Evolutionary conservation across 805 yeast species (phyloP).

Genomic region (Candida insectalens): DNA sequence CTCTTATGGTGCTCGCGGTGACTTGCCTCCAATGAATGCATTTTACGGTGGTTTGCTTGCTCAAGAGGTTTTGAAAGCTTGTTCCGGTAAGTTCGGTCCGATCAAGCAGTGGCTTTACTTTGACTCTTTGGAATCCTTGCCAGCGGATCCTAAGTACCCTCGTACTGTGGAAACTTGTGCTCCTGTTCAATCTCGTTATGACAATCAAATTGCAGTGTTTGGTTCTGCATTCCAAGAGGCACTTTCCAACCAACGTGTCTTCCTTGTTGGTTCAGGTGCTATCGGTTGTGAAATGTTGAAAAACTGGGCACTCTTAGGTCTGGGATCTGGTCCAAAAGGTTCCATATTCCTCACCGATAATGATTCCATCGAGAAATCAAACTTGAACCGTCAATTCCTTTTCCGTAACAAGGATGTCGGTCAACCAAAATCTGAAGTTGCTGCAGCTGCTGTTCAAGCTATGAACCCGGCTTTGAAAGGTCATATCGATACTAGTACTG

Average conservation of each 20-base stretch:
- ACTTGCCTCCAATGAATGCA: conserved; percentile 81
- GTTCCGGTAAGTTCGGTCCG: conserved; percentile 93
- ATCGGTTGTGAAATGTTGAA: conserved; percentile 98
- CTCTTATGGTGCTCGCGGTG: conserved; percentile 84
- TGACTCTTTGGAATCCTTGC: conserved; percentile 89
- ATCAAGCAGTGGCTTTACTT: conserved; percentile 86
- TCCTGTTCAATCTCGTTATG: conserved; percentile 79
- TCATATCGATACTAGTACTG: conserved; percentile 65
- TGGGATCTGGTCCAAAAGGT: conserved; percentile 89
- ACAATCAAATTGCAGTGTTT: conserved; percentile 90
- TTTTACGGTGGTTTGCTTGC: conserved; percentile 92
- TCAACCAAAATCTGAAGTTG: conserved; percentile 78
- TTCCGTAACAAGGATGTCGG: conserved; percentile 96
- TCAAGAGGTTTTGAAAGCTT: conserved; percentile 92
- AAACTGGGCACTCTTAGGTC: conserved; percentile 95
- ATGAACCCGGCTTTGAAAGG: conserved; percentile 84
- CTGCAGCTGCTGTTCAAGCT: conserved; percentile 69
- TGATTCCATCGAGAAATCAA: conserved; percentile 92
- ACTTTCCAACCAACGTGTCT: conserved; percentile 70
- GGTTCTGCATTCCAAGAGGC: conserved; percentile 70
- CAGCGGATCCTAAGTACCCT: conserved; percentile 44
- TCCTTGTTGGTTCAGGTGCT: conserved; percentile 95
- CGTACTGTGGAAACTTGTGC: conserved; percentile 65
- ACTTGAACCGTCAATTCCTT: conserved; percentile 91
- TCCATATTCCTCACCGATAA: conserved; percentile 81